A percentile compares a stretch with the other conserved stretches of the same genome.
Evolutionary conservation across 208 protist species (phyloP).

Genomic region (Trypanosoma mega): DNA sequence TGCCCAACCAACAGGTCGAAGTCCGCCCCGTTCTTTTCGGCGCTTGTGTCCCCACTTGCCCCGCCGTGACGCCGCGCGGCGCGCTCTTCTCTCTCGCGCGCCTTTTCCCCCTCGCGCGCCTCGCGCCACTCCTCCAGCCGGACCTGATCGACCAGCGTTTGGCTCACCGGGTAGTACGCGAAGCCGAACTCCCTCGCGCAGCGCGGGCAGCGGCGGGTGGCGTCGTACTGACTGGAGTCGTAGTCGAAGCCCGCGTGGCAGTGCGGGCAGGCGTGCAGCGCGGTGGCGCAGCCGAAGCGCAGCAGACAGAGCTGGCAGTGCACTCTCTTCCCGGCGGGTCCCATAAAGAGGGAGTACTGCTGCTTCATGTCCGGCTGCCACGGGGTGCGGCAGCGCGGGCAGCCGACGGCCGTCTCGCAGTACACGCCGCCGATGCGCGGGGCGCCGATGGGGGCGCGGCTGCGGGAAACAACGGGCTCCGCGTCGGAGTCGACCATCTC

Average conservation of each 20-base stretch:
- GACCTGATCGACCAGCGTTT: constrained; percentile 64
- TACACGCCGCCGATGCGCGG: constrained; percentile 49
- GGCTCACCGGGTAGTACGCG: constrained; percentile 81
- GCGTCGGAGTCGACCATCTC: constrained; percentile 7
- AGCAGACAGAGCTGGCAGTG: constrained; percentile 88
- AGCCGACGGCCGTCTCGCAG: constrained; percentile 52
- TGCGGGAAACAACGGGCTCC: constrained; percentile 64
- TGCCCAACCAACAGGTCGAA: neutral
- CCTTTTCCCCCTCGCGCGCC: constrained; percentile 32
- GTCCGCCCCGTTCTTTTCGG: neutral
- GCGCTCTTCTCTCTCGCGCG: constrained; percentile 31
- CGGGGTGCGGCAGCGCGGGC: constrained; percentile 65
- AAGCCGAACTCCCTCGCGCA: constrained; percentile 78
- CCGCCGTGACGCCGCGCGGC: constrained; percentile 32
- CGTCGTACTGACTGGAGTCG: constrained; percentile 78
- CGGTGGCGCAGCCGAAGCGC: constrained; percentile 73
- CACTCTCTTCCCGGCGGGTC: constrained; percentile 67
- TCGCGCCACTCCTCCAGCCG: constrained; percentile 65
- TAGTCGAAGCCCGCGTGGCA: constrained; percentile 73
- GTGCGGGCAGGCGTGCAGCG: constrained; percentile 81
- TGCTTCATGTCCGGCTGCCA: constrained; percentile 75
- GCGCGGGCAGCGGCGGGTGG: constrained; percentile 34
- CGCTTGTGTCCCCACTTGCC: neutral
- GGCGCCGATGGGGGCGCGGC: constrained; percentile 60
- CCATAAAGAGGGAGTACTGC: constrained; percentile 91